Evolutionary conservation across 495 filamentous ascomycete species (phyloP).

Genomic region (Aspergillus ostianus): DNA sequence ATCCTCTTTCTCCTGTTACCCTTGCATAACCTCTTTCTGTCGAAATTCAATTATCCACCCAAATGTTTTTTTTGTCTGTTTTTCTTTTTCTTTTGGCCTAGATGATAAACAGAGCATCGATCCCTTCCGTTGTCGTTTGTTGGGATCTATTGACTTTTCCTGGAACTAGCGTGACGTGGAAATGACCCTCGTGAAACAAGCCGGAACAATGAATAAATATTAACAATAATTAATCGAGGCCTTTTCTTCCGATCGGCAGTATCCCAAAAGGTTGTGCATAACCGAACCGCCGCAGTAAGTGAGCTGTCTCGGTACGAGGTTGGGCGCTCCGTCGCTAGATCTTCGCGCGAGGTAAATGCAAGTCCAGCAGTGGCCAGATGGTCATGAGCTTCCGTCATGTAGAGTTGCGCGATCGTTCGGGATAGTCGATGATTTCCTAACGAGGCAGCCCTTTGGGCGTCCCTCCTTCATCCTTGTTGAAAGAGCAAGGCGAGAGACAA

Average conservation of each 20-base stretch:
- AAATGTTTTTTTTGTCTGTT: constrained; percentile 2
- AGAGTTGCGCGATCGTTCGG: no score
- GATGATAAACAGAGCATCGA: constrained; percentile 14
- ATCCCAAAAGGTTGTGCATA: not conserved
- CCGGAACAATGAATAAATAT: not conserved
- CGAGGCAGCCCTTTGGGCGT: no score
- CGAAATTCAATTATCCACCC: not conserved
- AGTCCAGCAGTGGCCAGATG: not conserved
- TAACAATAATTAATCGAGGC: constrained; percentile 1
- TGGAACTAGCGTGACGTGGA: constrained; percentile 10
- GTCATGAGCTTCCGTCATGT: not conserved
- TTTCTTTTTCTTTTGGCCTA: constrained; percentile 13
- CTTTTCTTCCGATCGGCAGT: not conserved
- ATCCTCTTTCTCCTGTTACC: constrained; percentile 30
- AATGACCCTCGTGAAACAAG: constrained; percentile 6
- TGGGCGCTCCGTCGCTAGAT: not conserved
- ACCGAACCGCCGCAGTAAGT: not conserved
- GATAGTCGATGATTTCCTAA: not conserved
- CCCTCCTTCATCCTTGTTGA: not conserved
- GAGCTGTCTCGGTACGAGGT: not conserved
- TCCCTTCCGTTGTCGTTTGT: not conserved
- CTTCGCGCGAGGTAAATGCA: not conserved
- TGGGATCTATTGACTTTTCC: constrained; percentile 3
- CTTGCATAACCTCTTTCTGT: constrained; percentile 28
- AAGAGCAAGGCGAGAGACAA: not conserved